phyloP scores from a whole-genome alignment of 1,284 basidiomycete species.

The Amylostereum areolatum region DNA sequence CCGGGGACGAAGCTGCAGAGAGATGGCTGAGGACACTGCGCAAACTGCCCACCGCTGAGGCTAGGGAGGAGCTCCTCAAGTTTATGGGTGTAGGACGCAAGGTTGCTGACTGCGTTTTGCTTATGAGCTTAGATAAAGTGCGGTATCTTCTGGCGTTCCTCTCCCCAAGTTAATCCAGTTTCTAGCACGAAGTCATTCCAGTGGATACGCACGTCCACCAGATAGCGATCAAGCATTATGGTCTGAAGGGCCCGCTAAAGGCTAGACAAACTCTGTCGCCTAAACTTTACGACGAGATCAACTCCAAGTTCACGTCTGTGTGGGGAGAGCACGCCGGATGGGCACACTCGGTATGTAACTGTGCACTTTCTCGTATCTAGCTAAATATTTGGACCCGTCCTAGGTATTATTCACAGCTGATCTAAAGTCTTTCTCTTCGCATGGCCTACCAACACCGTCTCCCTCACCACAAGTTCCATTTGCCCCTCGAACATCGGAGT shows the following conservation, averaged over 20 bases:
- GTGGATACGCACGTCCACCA: slow-evolving; percentile 91
- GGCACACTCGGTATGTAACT: slow-evolving; percentile 76
- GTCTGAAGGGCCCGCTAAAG: slow-evolving; percentile 47
- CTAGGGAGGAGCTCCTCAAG: slow-evolving; percentile 70
- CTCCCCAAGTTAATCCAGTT: not conserved
- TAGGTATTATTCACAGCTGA: slow-evolving; percentile 58
- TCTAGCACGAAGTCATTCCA: slow-evolving; percentile 76
- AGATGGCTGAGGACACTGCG: slow-evolving; percentile 61
- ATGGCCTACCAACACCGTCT: slow-evolving; percentile 30
- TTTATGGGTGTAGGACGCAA: slow-evolving; percentile 93
- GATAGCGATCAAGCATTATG: slow-evolving; percentile 82
- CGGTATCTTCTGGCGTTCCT: slow-evolving; percentile 2
- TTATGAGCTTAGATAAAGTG: slow-evolving; percentile 95
- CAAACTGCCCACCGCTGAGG: slow-evolving; percentile 43
- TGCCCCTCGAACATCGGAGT: not conserved
- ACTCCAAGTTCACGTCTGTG: slow-evolving; percentile 50
- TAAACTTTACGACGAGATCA: slow-evolving; percentile 75
- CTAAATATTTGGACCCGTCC: slow-evolving; percentile 1
- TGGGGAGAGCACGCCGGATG: slow-evolving; percentile 91
- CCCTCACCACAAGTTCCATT: slow-evolving; percentile 10
- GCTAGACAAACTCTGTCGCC: slow-evolving; percentile 61
- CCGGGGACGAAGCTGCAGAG: slow-evolving; percentile 43
- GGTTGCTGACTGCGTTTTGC: slow-evolving; percentile 89
- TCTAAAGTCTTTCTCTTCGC: slow-evolving; percentile 41
- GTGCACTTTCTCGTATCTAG: not conserved